Evolutionary conservation across 192 early-diverging fungal species (phyloP).

Genomic region (Entomortierella lignicola): DNA sequence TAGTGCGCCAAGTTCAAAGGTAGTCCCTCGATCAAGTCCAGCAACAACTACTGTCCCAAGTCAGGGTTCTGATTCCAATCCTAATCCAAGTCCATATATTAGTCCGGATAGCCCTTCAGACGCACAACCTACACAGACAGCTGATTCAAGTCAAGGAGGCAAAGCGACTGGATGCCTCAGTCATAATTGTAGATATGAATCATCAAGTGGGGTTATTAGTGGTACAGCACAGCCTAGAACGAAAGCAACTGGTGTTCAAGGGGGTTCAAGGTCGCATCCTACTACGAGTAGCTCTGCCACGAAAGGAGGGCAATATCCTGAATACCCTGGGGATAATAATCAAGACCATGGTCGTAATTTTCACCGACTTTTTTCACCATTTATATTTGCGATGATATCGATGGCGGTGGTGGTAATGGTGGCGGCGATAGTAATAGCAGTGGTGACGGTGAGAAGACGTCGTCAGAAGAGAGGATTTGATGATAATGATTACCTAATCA

Average conservation of each 20-base stretch:
- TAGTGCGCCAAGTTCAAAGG: background rate
- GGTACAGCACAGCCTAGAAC: no score
- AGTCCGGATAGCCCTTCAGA: no score
- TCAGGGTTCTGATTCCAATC: no score
- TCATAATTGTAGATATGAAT: background rate
- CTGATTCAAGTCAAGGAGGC: no score
- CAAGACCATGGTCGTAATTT: background rate
- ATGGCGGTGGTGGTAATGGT: background rate
- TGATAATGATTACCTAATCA: constrained; percentile 1
- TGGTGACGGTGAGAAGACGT: background rate
- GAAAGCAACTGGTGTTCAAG: no score
- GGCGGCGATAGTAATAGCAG: background rate
- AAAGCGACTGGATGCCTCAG: background rate
- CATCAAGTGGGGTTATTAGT: no score
- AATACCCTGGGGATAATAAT: background rate
- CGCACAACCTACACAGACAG: no score
- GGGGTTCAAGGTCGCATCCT: no score
- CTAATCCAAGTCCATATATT: no score
- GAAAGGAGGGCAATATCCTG: no score
- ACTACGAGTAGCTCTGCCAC: no score
- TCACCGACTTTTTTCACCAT: background rate
- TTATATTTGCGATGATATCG: background rate
- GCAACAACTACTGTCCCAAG: background rate
- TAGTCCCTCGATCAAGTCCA: background rate
- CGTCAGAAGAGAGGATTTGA: background rate